phyloP scores from a whole-genome alignment of 192 early-diverging fungal genomes.

The Entrophospora sp. region DNA sequence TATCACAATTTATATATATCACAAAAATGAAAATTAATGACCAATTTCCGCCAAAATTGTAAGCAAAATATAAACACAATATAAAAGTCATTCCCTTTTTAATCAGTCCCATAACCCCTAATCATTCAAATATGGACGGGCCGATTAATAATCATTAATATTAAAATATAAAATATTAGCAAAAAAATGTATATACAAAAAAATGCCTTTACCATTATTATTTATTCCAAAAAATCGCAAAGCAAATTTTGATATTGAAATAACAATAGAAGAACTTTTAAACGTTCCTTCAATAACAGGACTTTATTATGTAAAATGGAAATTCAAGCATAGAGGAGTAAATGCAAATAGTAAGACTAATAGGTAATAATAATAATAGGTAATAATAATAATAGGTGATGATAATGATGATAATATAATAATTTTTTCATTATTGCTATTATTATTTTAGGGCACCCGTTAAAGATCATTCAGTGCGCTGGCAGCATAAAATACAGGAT shows the following conservation, averaged over 20 bases:
- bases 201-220: constrained; percentile 47
- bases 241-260: constrained; percentile 49
- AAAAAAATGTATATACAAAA: too few relatives aligned
- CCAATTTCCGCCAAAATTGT: too few relatives aligned
- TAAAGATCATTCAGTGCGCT: constrained; percentile 50
- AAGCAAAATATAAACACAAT: too few relatives aligned
- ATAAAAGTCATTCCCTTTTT: too few relatives aligned
- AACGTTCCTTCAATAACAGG: constrained; percentile 76
- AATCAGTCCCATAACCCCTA: too few relatives aligned
- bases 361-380: constrained; percentile 19
- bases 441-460: constrained; percentile 32
- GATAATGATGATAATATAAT: too few relatives aligned
- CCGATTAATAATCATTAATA: too few relatives aligned
- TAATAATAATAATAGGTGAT: too few relatives aligned
- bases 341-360: constrained; percentile 27
- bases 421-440: not conserved
- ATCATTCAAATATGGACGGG: too few relatives aligned
- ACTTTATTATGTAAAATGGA: constrained; percentile 73
- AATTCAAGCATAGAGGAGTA: constrained; percentile 40
- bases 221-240: constrained; percentile 64
- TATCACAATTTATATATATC: too few relatives aligned
- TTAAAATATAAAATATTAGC: too few relatives aligned
- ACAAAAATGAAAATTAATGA: too few relatives aligned
- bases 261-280: constrained; percentile 64
- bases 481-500: constrained; percentile 45